A percentile compares a stretch with the other conserved stretches of the same genome.
These are phyloP conservation scores for Tuber borchii DNA, from an alignment of 495 filamentous ascomycete species.

Conservation along the genomic window DNA sequence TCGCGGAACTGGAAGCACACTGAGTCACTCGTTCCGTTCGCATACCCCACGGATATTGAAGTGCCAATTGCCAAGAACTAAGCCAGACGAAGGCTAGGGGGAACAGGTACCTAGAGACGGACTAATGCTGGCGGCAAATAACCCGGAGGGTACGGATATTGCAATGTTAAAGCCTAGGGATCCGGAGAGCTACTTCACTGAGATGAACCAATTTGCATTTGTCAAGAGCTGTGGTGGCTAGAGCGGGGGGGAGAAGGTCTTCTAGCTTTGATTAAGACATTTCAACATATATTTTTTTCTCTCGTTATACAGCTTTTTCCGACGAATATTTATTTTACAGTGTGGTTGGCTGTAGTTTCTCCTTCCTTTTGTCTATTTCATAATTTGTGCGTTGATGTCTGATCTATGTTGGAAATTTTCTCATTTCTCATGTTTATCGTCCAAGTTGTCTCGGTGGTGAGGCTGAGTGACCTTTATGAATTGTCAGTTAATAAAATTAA, in stretches of 20 bases:
- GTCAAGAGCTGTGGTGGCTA: neutral
- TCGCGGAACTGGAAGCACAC: too few species aligned
- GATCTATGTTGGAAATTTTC: neutral
- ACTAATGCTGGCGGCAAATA: too few species aligned
- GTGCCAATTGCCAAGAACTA: too few species aligned
- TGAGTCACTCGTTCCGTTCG: too few species aligned
- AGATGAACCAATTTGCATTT: neutral
- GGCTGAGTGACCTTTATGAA: neutral
- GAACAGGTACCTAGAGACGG: too few species aligned
- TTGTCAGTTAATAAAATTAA: too few species aligned
- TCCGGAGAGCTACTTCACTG: rapidly evolving
- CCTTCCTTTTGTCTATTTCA: neutral
- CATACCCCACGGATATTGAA: too few species aligned
- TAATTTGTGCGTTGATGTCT: neutral
- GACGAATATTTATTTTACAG: neutral
- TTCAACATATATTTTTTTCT: neutral
- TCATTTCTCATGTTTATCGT: neutral
- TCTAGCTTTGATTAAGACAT: neutral
- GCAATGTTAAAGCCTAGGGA: neutral
- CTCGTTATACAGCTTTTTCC: neutral
- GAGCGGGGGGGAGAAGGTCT: too few species aligned
- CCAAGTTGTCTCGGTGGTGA: neutral
- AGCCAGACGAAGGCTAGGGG: too few species aligned
- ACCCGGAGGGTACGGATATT: too few species aligned
- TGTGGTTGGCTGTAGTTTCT: neutral